Percentiles rank a stretch among this genome's conserved stretches.
Evolutionary conservation across 805 yeast genomes (phyloP).

Genomic region (Cyberlindnera euphorbiiphila): DNA sequence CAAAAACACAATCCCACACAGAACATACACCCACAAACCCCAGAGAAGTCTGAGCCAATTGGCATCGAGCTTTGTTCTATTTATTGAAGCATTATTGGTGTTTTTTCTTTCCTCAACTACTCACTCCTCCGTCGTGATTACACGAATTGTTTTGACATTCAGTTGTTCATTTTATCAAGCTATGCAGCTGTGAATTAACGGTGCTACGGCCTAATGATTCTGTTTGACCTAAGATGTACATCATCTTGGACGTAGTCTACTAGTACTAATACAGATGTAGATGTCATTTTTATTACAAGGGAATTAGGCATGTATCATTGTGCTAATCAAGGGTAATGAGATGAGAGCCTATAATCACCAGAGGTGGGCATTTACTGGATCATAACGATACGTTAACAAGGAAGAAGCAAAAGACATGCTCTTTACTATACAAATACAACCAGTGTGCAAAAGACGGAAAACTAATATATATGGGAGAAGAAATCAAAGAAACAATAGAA

Average conservation of each 20-base stretch:
- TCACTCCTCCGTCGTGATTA: too few species aligned
- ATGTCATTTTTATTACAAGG: too few species aligned
- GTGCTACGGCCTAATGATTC: slow-evolving; percentile 9
- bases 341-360: too few species aligned
- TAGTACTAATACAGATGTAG: too few species aligned
- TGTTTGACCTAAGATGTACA: too few species aligned
- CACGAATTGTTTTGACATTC: background rate
- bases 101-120: too few species aligned
- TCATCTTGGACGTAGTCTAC: too few species aligned
- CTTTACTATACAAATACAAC: slow-evolving; percentile 4
- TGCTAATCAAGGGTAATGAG: too few species aligned
- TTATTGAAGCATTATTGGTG: background rate
- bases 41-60: background rate
- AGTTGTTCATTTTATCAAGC: background rate
- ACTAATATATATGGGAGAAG: background rate
- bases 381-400: background rate
- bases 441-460: slow-evolving; percentile 5
- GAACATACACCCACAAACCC: background rate
- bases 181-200: slow-evolving; percentile 7
- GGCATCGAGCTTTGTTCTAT: background rate
- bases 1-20: background rate
- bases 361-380: too few species aligned
- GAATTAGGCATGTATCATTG: too few species aligned
- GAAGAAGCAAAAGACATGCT: background rate
- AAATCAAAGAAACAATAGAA: background rate